These are phyloP conservation scores for Aureobasidium musti DNA, from an alignment of 2,329 filamentous ascomycete species.

Conservation along the genomic window DNA sequence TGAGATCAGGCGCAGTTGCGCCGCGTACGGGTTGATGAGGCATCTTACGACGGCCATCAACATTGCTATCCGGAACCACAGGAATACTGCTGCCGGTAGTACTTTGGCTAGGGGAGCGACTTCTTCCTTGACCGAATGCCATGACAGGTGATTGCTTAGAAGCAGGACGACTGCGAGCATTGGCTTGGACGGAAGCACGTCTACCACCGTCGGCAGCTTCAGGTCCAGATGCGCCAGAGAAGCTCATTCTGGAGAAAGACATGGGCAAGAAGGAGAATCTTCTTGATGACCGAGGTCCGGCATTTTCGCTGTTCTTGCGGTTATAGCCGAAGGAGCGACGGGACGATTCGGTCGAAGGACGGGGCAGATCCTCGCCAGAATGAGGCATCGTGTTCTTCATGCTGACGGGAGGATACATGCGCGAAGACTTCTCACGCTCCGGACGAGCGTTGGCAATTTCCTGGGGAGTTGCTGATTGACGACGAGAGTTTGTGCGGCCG, in stretches of 20 bases:
- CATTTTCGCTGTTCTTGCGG: slow-evolving; percentile 49
- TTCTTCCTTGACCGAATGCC: slow-evolving; percentile 49
- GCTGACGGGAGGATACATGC: slow-evolving; percentile 84
- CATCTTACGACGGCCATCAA: slow-evolving; percentile 33
- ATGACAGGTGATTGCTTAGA: slow-evolving; percentile 41
- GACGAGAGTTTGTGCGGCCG: slow-evolving; percentile 60
- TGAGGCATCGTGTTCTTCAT: slow-evolving; percentile 73
- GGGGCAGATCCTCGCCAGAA: slow-evolving; percentile 50
- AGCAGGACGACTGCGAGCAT: slow-evolving; percentile 39
- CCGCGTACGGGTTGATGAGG: slow-evolving; percentile 35
- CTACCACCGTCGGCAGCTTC: slow-evolving; percentile 44
- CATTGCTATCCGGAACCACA: slow-evolving; percentile 46
- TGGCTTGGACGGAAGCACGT: slow-evolving; percentile 38
- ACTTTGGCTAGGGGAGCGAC: slow-evolving; percentile 47
- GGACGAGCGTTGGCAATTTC: slow-evolving; percentile 37
- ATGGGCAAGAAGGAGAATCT: slow-evolving; percentile 55
- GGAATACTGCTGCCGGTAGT: slow-evolving; percentile 49
- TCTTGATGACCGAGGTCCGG: slow-evolving; percentile 45
- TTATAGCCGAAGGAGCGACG: slow-evolving; percentile 55
- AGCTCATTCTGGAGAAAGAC: slow-evolving; percentile 51
- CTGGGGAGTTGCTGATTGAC: slow-evolving; percentile 36
- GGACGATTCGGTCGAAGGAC: slow-evolving; percentile 53
- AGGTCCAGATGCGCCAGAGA: slow-evolving; percentile 41
- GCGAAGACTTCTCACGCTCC: slow-evolving; percentile 65
- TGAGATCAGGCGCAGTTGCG: slow-evolving; percentile 35